A percentile compares a stretch with the other conserved stretches of the same genome.
These are phyloP conservation scores for Coniferiporia sulphurascens DNA, from an alignment of 1,284 basidiomycete genomes.

Conservation along the genomic window DNA sequence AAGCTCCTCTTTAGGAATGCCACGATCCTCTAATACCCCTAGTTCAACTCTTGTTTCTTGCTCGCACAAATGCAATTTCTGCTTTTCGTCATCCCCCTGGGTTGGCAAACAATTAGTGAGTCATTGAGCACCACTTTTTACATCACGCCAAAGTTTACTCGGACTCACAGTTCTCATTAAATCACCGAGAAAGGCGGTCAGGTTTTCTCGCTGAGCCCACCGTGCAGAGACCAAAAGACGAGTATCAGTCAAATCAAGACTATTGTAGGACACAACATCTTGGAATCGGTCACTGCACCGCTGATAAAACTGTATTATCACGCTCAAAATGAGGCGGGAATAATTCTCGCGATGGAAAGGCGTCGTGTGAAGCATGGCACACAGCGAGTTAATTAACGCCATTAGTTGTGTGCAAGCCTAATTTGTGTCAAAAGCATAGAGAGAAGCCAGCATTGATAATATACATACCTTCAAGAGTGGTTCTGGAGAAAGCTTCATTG, in stretches of 20 bases:
- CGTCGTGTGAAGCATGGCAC: conserved; percentile 88
- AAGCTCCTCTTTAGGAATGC: conserved; percentile 64
- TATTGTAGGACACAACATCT: conserved; percentile 53
- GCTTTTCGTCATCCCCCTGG: conserved; percentile 38
- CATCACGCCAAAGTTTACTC: conserved; percentile 26
- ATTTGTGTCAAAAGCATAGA: neutral
- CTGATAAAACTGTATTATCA: conserved; percentile 96
- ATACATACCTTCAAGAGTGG: conserved; percentile 73
- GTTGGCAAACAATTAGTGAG: conserved; percentile 1
- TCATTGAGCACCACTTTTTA: neutral
- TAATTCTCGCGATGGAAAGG: conserved; percentile 96
- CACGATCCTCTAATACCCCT: conserved; percentile 49
- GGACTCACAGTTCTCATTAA: conserved; percentile 36
- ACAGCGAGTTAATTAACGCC: conserved; percentile 89
- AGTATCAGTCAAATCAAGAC: conserved; percentile 36
- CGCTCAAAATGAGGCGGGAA: conserved; percentile 89
- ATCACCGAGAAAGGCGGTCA: conserved; percentile 68
- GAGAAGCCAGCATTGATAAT: neutral
- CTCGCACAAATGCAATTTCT: conserved; percentile 53
- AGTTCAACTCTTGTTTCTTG: conserved; percentile 78
- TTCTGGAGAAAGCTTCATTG: conserved; percentile 54
- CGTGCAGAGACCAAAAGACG: conserved; percentile 65
- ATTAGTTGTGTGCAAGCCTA: conserved; percentile 83
- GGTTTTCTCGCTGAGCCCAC: conserved; percentile 83
- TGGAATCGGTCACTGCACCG: conserved; percentile 87